Conservation (phyloP, 805 yeast species). For the Barnettozyma populi region DNA sequence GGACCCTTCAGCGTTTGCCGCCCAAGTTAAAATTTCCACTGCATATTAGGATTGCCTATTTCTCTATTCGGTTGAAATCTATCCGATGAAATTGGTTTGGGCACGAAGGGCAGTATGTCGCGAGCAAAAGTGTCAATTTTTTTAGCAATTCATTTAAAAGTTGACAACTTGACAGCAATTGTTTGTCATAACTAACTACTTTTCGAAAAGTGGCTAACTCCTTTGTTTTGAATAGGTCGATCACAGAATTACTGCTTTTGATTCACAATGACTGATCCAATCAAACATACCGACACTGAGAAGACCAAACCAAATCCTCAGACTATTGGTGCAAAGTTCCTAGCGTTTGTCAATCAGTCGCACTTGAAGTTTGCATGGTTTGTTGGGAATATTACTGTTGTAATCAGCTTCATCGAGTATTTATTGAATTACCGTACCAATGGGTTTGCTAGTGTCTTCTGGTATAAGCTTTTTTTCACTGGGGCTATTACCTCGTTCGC, state of each 20-base stretch:
- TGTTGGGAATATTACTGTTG: slow-evolving; percentile 47
- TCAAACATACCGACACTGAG: neutral
- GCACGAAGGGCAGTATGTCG: too few relatives aligned
- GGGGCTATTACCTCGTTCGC: slow-evolving; percentile 73
- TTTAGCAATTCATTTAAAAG: neutral
- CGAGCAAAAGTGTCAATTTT: too few relatives aligned
- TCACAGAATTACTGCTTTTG: neutral
- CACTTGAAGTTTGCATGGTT: slow-evolving; percentile 76
- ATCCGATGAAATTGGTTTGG: neutral
- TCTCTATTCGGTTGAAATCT: too few relatives aligned
- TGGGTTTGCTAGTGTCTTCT: slow-evolving; percentile 32
- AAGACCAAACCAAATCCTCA: neutral
- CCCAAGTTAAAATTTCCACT: too few relatives aligned
- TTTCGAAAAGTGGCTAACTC: too few relatives aligned
- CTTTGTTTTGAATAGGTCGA: neutral
- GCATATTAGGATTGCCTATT: too few relatives aligned
- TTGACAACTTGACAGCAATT: neutral
- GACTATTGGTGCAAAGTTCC: neutral
- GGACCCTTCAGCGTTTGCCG: too few relatives aligned
- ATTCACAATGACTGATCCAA: neutral
- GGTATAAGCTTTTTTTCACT: slow-evolving; percentile 56
- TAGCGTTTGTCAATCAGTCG: slow-evolving; percentile 11
- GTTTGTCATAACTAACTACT: neutral
- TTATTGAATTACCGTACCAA: slow-evolving; percentile 29
- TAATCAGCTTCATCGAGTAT: slow-evolving; percentile 36